Evolutionary conservation across 1,139 yeast species (phyloP).

Genomic region (Saccharomyces hybrid): DNA sequence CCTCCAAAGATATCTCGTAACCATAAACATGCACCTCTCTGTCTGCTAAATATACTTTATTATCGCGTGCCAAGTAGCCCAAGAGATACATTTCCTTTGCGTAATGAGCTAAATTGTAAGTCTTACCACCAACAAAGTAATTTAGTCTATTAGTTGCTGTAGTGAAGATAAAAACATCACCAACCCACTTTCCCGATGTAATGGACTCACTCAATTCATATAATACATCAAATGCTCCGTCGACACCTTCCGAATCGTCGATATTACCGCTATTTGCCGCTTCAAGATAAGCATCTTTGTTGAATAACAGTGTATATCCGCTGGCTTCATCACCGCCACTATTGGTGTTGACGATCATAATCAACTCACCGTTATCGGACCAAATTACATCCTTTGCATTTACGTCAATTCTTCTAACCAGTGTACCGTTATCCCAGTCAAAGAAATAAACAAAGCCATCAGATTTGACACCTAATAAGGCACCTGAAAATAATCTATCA

Average conservation of each 20-base stretch:
- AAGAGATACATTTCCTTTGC: constrained; percentile 81
- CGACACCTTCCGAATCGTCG: constrained; percentile 83
- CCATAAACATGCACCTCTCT: constrained; percentile 80
- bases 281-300: constrained; percentile 57
- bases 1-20: constrained; percentile 74
- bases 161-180: constrained; percentile 92
- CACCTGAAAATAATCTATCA: constrained; percentile 80
- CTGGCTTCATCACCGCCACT: constrained; percentile 35
- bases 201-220: constrained; percentile 76
- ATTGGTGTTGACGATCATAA: constrained; percentile 59
- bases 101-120: constrained; percentile 86
- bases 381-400: constrained; percentile 80
- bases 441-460: constrained; percentile 81
- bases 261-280: constrained; percentile 52
- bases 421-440: constrained; percentile 84
- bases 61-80: no score
- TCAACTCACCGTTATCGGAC: constrained; percentile 90
- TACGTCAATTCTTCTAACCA: constrained; percentile 80
- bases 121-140: constrained; percentile 91
- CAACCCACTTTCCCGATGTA: constrained; percentile 90
- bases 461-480: constrained; percentile 68
- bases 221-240: constrained; percentile 74
- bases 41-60: constrained; percentile 82
- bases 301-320: constrained; percentile 68
- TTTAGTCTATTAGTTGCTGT: constrained; percentile 80